Conservation (phyloP, 2,329 filamentous ascomycete genomes). For the Dothistroma pini region DNA sequence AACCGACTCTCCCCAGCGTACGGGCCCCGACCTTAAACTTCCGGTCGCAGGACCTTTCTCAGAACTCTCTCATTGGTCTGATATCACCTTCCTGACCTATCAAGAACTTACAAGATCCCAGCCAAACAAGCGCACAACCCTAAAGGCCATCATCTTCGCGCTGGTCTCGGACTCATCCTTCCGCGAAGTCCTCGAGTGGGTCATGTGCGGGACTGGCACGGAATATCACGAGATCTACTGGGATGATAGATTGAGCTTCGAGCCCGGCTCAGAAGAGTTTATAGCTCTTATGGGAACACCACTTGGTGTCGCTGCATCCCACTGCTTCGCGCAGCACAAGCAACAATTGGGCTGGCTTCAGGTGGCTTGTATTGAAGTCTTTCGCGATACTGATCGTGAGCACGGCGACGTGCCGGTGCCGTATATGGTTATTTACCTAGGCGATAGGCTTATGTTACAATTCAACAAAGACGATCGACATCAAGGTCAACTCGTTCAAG, state of each 20-base stretch:
- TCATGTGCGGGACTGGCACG: not conserved
- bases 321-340: conserved; percentile 16
- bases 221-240: not conserved
- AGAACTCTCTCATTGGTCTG: conserved; percentile 10
- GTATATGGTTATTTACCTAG: not conserved
- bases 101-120: conserved; percentile 8
- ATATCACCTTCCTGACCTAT: conserved; percentile 18
- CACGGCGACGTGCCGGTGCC: not conserved
- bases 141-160: conserved; percentile 5
- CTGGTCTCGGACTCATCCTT: conserved; percentile 1
- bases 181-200: conserved; percentile 3
- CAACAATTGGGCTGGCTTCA: conserved; percentile 14
- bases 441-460: not conserved
- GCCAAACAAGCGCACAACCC: conserved; percentile 1
- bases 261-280: conserved; percentile 5
- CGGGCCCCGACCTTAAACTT: not conserved
- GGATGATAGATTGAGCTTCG: not conserved
- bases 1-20: not conserved
- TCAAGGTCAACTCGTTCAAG: too few species aligned
- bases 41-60: conserved; percentile 9
- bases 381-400: not conserved
- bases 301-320: conserved; percentile 12
- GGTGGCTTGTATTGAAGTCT: conserved; percentile 5
- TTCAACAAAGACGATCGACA: not conserved
- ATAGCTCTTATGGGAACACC: conserved; percentile 15